Evolutionary conservation across 371 early-diverging fungal genomes (phyloP).

Genomic region (Rhizopus stolonifer): DNA sequence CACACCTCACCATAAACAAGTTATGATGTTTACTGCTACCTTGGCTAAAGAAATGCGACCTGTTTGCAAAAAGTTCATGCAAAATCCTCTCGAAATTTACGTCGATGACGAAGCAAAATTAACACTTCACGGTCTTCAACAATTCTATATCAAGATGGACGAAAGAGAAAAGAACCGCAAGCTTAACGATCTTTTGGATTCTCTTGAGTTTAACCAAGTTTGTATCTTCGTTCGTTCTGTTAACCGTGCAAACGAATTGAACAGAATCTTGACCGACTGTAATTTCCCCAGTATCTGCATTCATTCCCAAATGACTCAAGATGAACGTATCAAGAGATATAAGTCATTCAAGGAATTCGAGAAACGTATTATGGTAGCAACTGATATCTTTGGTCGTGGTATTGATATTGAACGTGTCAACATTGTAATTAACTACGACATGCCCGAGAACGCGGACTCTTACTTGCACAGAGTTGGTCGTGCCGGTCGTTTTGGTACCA

Average conservation of each 20-base stretch:
- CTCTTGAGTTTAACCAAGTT: constrained; percentile 96
- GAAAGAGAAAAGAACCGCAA: constrained; percentile 93
- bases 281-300: constrained; percentile 96
- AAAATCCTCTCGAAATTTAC: constrained; percentile 95
- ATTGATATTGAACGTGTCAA: constrained; percentile 99
- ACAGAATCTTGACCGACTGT: constrained; percentile 82
- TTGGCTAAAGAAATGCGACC: constrained; percentile 90
- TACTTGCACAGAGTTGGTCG: constrained; percentile 99
- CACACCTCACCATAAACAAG: constrained; percentile 96
- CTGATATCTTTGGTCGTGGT: constrained; percentile 98
- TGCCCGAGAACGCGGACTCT: constrained; percentile 92
- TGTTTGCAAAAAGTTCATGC: constrained; percentile 96
- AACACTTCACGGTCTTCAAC: constrained; percentile 96
- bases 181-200: constrained; percentile 91
- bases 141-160: constrained; percentile 86
- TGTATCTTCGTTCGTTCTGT: constrained; percentile 98
- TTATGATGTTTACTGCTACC: constrained; percentile 98
- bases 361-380: constrained; percentile 97
- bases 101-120: constrained; percentile 98
- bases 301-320: constrained; percentile 89
- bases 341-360: constrained; percentile 94
- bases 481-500: constrained; percentile 99
- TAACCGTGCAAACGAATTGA: constrained; percentile 82
- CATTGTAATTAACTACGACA: constrained; percentile 99
- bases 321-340: constrained; percentile 91